A percentile compares a stretch with the other conserved stretches of the same genome.
Evolutionary conservation across 2,329 filamentous ascomycete species (phyloP).

Genomic region (Fusarium torreyae): DNA sequence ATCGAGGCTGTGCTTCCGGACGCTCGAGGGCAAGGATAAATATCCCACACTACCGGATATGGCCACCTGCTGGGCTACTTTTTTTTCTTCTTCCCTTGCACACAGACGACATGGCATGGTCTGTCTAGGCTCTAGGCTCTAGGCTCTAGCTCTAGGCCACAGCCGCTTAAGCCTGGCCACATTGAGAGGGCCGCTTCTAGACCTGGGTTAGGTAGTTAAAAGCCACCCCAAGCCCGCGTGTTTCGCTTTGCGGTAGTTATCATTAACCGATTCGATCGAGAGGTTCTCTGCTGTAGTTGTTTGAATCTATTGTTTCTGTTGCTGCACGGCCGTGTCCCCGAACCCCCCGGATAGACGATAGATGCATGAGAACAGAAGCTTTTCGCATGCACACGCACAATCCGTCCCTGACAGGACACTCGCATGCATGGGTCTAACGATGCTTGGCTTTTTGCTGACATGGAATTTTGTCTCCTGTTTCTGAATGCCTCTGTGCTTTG

Average conservation of each 20-base stretch:
- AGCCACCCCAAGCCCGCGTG: constrained; percentile 15
- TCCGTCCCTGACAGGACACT: constrained; percentile 8
- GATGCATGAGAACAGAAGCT: background rate
- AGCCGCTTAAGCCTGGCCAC: constrained; percentile 10
- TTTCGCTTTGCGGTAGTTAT: constrained; percentile 23
- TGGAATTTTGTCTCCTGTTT: background rate
- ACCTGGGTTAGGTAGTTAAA: constrained; percentile 1
- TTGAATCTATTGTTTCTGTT: constrained; percentile 34
- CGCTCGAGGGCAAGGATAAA: no score
- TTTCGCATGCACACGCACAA: constrained; percentile 4
- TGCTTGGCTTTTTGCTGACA: constrained; percentile 1
- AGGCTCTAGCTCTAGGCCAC: constrained; percentile 5
- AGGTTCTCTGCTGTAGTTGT: background rate
- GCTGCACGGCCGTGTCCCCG: constrained; percentile 10
- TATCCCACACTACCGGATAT: no score
- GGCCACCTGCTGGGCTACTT: no score
- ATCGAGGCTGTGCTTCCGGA: constrained; percentile 25
- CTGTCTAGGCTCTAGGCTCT: no score
- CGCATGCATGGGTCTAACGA: background rate
- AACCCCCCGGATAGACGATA: background rate
- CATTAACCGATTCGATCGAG: constrained; percentile 20
- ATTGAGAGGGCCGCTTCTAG: constrained; percentile 9
- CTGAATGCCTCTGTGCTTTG: no score
- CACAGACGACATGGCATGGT: no score
- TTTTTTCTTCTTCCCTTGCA: no score